Evolutionary conservation across 768 basidiomycete species (phyloP).

Genomic region (Guyanaporus albipodus): DNA sequence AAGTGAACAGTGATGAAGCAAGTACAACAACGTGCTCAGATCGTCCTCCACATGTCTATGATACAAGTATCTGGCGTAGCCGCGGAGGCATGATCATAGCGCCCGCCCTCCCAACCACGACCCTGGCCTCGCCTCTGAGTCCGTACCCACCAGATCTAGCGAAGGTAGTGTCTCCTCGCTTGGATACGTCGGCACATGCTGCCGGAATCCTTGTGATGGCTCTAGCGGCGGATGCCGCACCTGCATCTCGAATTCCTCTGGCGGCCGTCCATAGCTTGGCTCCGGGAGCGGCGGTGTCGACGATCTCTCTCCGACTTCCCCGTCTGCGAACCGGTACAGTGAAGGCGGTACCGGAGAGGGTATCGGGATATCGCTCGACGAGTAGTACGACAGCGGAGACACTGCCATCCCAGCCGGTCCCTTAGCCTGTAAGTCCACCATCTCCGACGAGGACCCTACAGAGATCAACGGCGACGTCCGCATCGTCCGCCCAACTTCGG

Average conservation of each 20-base stretch:
- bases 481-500: not conserved
- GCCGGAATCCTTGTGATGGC: constrained; percentile 8
- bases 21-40: constrained; percentile 23
- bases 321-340: constrained; percentile 42
- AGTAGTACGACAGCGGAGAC: constrained; percentile 59
- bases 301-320: constrained; percentile 40
- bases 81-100: not conserved
- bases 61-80: constrained; percentile 9
- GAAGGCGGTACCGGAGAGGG: constrained; percentile 58
- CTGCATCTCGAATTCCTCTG: constrained; percentile 40
- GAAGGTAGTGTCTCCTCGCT: no score
- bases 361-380: constrained; percentile 44
- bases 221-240: constrained; percentile 25
- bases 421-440: not conserved
- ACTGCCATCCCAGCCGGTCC: constrained; percentile 35
- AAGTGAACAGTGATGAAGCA: constrained; percentile 11
- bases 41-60: constrained; percentile 12
- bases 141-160: no score
- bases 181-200: no score
- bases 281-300: constrained; percentile 7
- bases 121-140: constrained; percentile 4
- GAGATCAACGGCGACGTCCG: constrained; percentile 13
- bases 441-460: constrained; percentile 10
- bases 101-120: constrained; percentile 22
- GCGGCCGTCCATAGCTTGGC: not conserved